Evolutionary conservation across 495 filamentous ascomycete species (phyloP).

Genomic region (Elaphomyces granulatus): DNA sequence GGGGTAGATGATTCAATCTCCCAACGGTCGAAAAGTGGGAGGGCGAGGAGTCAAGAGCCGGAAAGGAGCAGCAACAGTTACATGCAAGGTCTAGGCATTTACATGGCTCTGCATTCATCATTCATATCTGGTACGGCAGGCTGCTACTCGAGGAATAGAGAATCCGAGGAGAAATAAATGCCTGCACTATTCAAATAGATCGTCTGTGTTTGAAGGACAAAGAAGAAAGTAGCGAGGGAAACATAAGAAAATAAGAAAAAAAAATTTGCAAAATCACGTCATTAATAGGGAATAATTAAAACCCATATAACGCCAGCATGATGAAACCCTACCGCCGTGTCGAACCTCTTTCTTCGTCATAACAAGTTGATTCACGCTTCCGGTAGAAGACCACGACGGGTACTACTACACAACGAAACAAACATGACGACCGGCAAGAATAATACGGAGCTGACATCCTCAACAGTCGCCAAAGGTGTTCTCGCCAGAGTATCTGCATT

Average conservation of each 20-base stretch:
- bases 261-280: conserved; percentile 10
- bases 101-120: no score
- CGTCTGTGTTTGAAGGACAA: neutral
- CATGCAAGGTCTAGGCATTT: no score
- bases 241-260: conserved; percentile 9
- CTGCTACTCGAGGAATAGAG: no score
- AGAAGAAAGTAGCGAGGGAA: conserved; percentile 1
- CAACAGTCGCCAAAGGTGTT: conserved; percentile 79
- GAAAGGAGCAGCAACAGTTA: no score
- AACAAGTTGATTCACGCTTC: no score
- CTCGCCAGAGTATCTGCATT: conserved; percentile 89
- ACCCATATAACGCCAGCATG: conserved; percentile 5
- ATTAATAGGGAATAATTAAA: neutral
- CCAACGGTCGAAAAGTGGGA: no score
- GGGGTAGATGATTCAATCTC: no score
- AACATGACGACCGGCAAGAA: neutral
- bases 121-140: no score
- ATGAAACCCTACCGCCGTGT: conserved; percentile 1
- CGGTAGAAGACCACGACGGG: conserved; percentile 1
- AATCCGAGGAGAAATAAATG: no score
- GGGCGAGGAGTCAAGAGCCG: no score
- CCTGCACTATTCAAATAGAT: no score
- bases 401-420: neutral
- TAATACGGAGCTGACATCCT: conserved; percentile 7
- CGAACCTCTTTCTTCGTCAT: no score